These are phyloP conservation scores for Beverwykella pulmonaria DNA, from an alignment of 495 filamentous ascomycete species.

Conservation along the genomic window DNA sequence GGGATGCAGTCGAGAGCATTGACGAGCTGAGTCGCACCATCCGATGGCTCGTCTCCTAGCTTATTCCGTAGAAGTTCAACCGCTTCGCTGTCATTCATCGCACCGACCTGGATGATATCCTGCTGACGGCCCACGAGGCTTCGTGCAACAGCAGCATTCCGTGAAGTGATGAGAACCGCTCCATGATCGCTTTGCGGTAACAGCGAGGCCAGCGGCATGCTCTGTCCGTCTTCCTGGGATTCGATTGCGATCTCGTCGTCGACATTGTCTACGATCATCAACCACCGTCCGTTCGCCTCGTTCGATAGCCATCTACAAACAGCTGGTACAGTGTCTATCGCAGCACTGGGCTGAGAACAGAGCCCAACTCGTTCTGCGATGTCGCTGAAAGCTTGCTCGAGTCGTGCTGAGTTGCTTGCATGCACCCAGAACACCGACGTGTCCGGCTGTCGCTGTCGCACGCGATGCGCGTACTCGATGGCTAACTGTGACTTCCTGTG, in stretches of 20 bases:
- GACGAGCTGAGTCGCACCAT: slow-evolving; percentile 20
- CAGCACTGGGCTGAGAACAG: not conserved
- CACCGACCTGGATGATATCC: slow-evolving; percentile 16
- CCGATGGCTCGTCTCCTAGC: slow-evolving; percentile 33
- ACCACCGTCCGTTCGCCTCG: slow-evolving; percentile 26
- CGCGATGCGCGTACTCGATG: no score
- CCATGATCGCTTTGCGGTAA: slow-evolving; percentile 30
- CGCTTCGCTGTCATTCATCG: slow-evolving; percentile 19
- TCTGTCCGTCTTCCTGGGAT: slow-evolving; percentile 13
- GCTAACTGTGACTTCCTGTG: slow-evolving; percentile 9
- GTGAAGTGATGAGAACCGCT: slow-evolving; percentile 27
- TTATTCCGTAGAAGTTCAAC: slow-evolving; percentile 23
- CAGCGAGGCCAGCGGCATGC: slow-evolving; percentile 12
- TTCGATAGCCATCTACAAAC: slow-evolving; percentile 31
- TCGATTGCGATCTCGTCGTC: slow-evolving; percentile 29
- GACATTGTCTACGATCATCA: slow-evolving; percentile 34
- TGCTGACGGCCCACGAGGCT: slow-evolving; percentile 22
- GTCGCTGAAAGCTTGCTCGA: slow-evolving; percentile 36
- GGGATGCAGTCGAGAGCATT: slow-evolving; percentile 30
- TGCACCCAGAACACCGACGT: no score
- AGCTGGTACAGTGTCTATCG: slow-evolving; percentile 8
- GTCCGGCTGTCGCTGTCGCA: no score
- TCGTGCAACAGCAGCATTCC: slow-evolving; percentile 24
- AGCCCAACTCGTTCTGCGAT: slow-evolving; percentile 38
- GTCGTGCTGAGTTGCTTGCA: slow-evolving; percentile 35